Base-by-base conservation (phyloP, 805 yeast species). In the Metschnikowia arizonensis region DNA sequence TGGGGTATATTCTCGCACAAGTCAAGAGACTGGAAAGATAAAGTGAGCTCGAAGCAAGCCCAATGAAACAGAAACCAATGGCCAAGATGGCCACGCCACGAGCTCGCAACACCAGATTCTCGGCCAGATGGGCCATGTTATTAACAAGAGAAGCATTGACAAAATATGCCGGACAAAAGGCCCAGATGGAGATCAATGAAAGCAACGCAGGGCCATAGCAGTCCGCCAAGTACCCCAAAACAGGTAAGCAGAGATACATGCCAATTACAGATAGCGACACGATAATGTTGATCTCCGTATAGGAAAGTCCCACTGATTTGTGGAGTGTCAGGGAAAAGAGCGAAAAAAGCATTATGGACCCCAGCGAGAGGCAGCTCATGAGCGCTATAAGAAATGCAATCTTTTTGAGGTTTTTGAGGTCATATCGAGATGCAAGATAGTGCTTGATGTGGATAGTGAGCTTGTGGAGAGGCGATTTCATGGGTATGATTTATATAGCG, bases 1-100 rank as follows among this genome's bases (percentile, higher is more conserved):
- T 69, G 0, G 95, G 95, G 58, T 81, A 86, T n/a, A 89, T 77
- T 56, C 85, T 82, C 2, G 97, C 95, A 66, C 96, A 88, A 1
- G 95, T 85, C 25, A 85, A 63, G 50, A 85, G 65, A 37, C 87
- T 78, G 50, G 85, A 76, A 57, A 85, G 85, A 63, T 82, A 85
- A 33, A 85, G 68, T 6, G 88, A 72, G 6, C 88, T 81, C 0
- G 93, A 85, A 10, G 88, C 88, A 48, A 78, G 66, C 0, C 93
- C 93, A 47, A 85, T 77, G 40, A 78, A 56, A 30, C 72, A 69
- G 58, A 83, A 85, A 10, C 82, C 72, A 1, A 68, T 36, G 4
- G 83, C 67, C 63, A 69, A 57, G 11, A 57, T 53, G 37, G 62
- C 67, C 11, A 72, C 64, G 6, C 60, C 48, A 8, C 76, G 69